Evolutionary conservation across 805 yeast genomes (phyloP), one percentile per base, ranked within the genome.

Genomic region (Candida methanosorbosa): DNA sequence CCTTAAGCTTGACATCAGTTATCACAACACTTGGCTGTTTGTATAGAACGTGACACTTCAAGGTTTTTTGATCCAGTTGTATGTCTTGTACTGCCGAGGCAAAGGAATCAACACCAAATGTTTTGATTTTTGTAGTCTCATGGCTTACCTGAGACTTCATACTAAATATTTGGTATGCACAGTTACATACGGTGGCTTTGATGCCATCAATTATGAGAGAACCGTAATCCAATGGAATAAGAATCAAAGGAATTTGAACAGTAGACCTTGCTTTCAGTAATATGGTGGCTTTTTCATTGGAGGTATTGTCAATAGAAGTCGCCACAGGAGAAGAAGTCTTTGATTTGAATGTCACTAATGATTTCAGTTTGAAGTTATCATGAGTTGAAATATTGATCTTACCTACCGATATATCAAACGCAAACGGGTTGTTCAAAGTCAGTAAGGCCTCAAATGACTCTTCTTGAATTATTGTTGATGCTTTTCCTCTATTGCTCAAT

Each of bases 361-460:
- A 61, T 39, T 52, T 48, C 36, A 50, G 8, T 6, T 55, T 40
- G 14, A 59, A 50, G 6, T 40, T 35, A 18, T 44, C 54, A 2
- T 42, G 34, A 4, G 59, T 46, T 5, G 47, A 43, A 2, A 80
- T 56, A 26, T 58, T 47, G 3, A 81, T 49, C 21, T 68, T 68
- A 15, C 64, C 61, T 5, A 88, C 58, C 26, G 73, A 78, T 12
- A 88, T 59, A 28, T 80, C 85, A 54, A 84, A 85, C 5, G 72
- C 71, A 57, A 75, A 85, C 8, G 95, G 95, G 51, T 90, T 90
- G 49, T 81, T 87, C 8, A 88, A 48, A 3, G 64, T 59, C 2
- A 84, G 59, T 5, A 61, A 51, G 14, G 82, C 61, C 37, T 75
- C 81, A 11, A 73, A 70, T 4, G 70, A 62, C 35, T 86, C 95